Evolutionary conservation across 2,329 filamentous ascomycete genomes (phyloP), one percentile per base, ranked within the genome.

Genomic region (Paecilomyces niveus): DNA sequence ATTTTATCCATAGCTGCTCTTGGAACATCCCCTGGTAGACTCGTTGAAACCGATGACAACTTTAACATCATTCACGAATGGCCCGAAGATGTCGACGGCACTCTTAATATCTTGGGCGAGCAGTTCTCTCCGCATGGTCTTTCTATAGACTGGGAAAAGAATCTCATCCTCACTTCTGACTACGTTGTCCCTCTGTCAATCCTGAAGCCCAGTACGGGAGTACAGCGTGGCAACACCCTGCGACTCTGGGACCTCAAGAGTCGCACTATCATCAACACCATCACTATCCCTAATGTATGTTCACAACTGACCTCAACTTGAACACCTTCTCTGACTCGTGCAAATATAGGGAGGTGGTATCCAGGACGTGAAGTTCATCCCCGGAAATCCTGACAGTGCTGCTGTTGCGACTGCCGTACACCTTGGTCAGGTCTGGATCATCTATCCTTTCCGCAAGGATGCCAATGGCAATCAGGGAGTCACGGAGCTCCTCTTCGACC

Each of bases 341-440:
- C 11, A 15, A 7, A n/a, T n/a, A 31, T n/a, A 76, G 72, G 82
- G 83, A 35, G 76, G 78, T 49, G 84, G 84, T 60, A 86, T 86
- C 55, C 83, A 86, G 65, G 84, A 87, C 62, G 81, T 87, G 66
- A 87, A 87, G 70, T 85, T 86, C 72, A 86, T 86, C 61, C 84
- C 84, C 0, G 81, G 81, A 8, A 83, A 86, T 74, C 67, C 74
- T 6, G 83, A 86, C 61, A 75, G 74, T 33, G 84, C 83, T 32
- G 84, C 83, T 10, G 73, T 86, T 24, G 83, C 84, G 8, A 85
- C 83, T 11, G 83, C 85, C 15, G 83, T 86, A 21, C 78, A 80
- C 32, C 78, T 81, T 2, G 84, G 83, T 9, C 78, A 86, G 64
- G 81, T 86, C 63, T 87, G 84, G 84, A 81, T 86, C 68, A 85